Percentiles rank a stretch among this genome's conserved stretches.
Evolutionary conservation across 495 filamentous ascomycete genomes (phyloP).

Genomic region (Bathelium albidoporum): DNA sequence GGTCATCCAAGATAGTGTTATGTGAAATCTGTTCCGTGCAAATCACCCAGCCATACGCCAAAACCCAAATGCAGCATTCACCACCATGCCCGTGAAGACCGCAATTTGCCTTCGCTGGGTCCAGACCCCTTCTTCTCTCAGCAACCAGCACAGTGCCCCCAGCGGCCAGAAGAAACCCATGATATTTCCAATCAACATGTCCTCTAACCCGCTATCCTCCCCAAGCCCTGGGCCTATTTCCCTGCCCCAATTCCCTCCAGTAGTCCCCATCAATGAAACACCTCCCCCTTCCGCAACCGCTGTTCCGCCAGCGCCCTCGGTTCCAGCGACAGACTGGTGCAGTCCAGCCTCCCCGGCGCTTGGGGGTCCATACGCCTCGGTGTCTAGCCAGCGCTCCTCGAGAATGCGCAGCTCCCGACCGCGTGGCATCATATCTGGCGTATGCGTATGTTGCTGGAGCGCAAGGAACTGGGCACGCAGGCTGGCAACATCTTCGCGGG

Average conservation of each 20-base stretch:
- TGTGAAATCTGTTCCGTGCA: no score
- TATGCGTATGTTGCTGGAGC: conserved; percentile 64
- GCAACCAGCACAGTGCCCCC: conserved; percentile 70
- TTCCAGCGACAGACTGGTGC: conserved; percentile 25
- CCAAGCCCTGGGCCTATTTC: conserved; percentile 22
- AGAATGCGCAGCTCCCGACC: conserved; percentile 49
- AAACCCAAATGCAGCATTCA: conserved; percentile 61
- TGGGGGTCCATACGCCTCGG: conserved; percentile 34
- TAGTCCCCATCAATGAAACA: conserved; percentile 23
- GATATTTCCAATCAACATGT: conserved; percentile 77
- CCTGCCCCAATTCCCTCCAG: conserved; percentile 20
- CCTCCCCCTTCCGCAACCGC: conserved; percentile 21
- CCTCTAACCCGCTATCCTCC: conserved; percentile 59
- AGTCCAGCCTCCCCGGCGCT: conserved; percentile 10
- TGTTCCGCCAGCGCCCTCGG: conserved; percentile 21
- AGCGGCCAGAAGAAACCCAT: conserved; percentile 94
- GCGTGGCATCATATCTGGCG: conserved; percentile 75
- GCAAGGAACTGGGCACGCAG: conserved; percentile 78
- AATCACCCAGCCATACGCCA: conserved; percentile 8
- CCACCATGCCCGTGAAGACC: conserved; percentile 67
- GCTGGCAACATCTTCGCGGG: conserved; percentile 63
- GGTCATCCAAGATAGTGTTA: no score
- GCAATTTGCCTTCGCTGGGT: conserved; percentile 71
- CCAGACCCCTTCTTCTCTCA: conserved; percentile 84
- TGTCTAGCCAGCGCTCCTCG: conserved; percentile 91